Conservation (phyloP, 106 monocot species). For the Phalaenopsis equestris region DNA sequence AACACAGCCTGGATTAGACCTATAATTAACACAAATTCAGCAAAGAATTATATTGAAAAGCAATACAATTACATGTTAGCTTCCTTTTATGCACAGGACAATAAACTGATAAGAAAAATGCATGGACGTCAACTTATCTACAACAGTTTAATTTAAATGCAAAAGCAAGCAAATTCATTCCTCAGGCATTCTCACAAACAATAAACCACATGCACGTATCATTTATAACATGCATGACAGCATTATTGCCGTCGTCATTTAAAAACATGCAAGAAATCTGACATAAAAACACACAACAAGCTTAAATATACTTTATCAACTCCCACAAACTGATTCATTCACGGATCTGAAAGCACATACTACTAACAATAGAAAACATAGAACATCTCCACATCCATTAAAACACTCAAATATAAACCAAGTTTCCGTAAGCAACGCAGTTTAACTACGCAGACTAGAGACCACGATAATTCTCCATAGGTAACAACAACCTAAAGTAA, state of each 20-base stretch:
- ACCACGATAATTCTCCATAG: not conserved
- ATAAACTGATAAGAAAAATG: not conserved
- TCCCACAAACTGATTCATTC: not conserved
- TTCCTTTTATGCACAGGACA: not conserved
- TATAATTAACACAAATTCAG: too few relatives aligned
- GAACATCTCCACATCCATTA: not conserved
- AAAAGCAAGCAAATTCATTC: not conserved
- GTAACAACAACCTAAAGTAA: not conserved
- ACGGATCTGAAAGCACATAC: not conserved
- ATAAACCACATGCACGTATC: not conserved
- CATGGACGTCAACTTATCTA: not conserved
- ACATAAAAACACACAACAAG: not conserved
- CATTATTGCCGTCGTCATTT: too few relatives aligned
- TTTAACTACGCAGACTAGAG: not conserved
- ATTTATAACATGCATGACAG: not conserved
- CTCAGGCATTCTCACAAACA: not conserved
- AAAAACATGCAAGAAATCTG: not conserved
- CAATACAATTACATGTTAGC: not conserved
- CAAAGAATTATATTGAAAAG: not conserved
- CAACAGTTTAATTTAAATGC: not conserved
- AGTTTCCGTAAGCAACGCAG: not conserved
- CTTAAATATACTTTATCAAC: not conserved
- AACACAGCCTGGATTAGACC: too few relatives aligned
- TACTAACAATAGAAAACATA: not conserved
- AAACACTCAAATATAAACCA: not conserved